These are phyloP conservation scores for Fusarium torulosum DNA, from an alignment of 2,329 filamentous ascomycete genomes.

Conservation along the genomic window DNA sequence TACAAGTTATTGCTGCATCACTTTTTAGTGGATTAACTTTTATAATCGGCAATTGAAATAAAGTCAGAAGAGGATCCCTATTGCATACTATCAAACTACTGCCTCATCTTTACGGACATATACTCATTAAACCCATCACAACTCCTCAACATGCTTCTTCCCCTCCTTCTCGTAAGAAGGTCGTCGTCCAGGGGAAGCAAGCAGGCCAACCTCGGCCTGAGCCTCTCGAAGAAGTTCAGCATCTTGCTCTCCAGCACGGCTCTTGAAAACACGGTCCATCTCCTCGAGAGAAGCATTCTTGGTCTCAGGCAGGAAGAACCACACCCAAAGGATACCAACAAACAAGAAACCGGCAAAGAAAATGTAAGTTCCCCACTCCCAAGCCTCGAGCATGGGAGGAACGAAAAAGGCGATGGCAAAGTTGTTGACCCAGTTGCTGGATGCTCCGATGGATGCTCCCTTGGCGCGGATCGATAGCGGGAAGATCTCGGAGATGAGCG, in stretches of 20 bases:
- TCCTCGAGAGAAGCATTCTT: conserved; percentile 67
- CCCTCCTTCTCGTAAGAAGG: conserved; percentile 19
- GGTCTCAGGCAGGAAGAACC: conserved; percentile 66
- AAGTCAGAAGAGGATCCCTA: background rate
- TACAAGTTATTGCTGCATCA: no score
- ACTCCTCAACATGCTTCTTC: conserved; percentile 24
- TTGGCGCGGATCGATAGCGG: conserved; percentile 60
- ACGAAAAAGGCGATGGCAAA: conserved; percentile 62
- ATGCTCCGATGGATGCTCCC: conserved; percentile 58
- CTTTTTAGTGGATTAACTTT: background rate
- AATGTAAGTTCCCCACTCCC: conserved; percentile 67
- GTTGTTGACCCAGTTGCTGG: conserved; percentile 61
- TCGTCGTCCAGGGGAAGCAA: background rate
- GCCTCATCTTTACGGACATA: background rate
- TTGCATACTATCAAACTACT: background rate
- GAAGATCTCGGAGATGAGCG: conserved; percentile 62
- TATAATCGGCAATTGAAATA: background rate
- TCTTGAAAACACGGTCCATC: conserved; percentile 65
- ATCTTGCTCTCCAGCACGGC: conserved; percentile 51
- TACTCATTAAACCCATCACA: background rate
- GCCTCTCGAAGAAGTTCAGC: conserved; percentile 42
- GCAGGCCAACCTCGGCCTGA: conserved; percentile 40
- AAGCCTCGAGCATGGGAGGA: conserved; percentile 53
- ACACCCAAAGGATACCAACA: conserved; percentile 61
- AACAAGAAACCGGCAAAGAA: conserved; percentile 67